phyloP scores from a whole-genome alignment of 495 filamentous ascomycete genomes.

The Aspergillus indologenus region DNA sequence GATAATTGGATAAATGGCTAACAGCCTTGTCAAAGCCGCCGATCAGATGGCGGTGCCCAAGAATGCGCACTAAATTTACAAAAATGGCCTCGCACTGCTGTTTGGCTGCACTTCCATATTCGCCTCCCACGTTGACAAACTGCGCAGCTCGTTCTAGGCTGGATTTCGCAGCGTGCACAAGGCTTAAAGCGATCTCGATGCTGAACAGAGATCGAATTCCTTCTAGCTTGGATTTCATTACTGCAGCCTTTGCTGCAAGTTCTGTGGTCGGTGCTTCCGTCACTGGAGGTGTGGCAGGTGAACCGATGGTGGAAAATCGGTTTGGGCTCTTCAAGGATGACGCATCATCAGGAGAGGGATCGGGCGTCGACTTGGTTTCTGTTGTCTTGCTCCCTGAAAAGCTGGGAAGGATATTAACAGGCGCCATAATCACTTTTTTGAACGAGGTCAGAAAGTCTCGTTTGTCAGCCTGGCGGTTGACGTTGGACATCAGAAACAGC shows the following conservation, averaged over 20 bases:
- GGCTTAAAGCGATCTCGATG: slow-evolving; percentile 86
- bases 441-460: slow-evolving; percentile 94
- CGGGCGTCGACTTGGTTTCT: slow-evolving; percentile 33
- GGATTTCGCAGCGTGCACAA: slow-evolving; percentile 88
- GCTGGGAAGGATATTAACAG: slow-evolving; percentile 80
- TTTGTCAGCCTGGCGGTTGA: slow-evolving; percentile 93
- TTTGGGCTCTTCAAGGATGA: slow-evolving; percentile 46
- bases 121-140: slow-evolving; percentile 74
- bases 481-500: slow-evolving; percentile 89
- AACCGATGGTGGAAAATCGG: slow-evolving; percentile 50
- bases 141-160: slow-evolving; percentile 80
- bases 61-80: slow-evolving; percentile 72
- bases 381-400: slow-evolving; percentile 52
- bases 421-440: slow-evolving; percentile 99
- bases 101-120: slow-evolving; percentile 76
- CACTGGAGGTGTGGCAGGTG: slow-evolving; percentile 46
- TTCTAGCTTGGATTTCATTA: slow-evolving; percentile 92
- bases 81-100: slow-evolving; percentile 92
- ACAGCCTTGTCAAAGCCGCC: slow-evolving; percentile 89
- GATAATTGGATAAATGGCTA: slow-evolving; percentile 85
- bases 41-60: slow-evolving; percentile 86
- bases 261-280: slow-evolving; percentile 79
- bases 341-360: slow-evolving; percentile 32
- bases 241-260: slow-evolving; percentile 88
- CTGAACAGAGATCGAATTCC: slow-evolving; percentile 93